Percentiles rank a stretch among this genome's conserved stretches.
phyloP scores from a whole-genome alignment of 2,329 filamentous ascomycete species.

The Pseudogymnoascus sp. region DNA sequence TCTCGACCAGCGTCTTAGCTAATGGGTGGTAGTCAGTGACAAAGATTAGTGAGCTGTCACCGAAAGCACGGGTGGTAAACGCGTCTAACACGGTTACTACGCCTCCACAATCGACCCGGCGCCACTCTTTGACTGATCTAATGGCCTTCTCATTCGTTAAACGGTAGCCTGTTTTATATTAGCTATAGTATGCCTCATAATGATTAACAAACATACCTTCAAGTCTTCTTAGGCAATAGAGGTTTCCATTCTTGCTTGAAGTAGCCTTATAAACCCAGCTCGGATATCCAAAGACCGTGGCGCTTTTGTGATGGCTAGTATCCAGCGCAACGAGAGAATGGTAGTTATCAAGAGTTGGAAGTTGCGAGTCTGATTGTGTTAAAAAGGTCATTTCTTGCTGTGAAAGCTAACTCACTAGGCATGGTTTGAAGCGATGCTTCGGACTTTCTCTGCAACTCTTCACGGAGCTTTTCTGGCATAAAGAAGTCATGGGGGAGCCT shows the following conservation, averaged over 20 bases:
- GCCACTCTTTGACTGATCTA: constrained; percentile 81
- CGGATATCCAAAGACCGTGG: constrained; percentile 74
- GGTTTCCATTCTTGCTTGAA: constrained; percentile 78
- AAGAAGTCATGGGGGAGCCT: constrained; percentile 87
- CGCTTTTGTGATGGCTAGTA: constrained; percentile 70
- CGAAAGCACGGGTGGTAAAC: constrained; percentile 88
- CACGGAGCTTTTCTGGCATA: constrained; percentile 75
- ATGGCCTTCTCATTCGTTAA: constrained; percentile 87
- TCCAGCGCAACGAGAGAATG: constrained; percentile 90
- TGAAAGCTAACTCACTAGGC: constrained; percentile 51
- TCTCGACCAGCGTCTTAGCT: constrained; percentile 81
- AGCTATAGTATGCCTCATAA: background rate
- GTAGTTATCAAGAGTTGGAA: constrained; percentile 79
- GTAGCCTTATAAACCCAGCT: constrained; percentile 96
- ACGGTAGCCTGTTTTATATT: constrained; percentile 56
- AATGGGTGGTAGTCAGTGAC: constrained; percentile 90
- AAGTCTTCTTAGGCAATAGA: constrained; percentile 80
- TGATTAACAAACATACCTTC: constrained; percentile 50
- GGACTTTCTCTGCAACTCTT: constrained; percentile 82
- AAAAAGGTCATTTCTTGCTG: constrained; percentile 9
- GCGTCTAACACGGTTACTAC: constrained; percentile 85
- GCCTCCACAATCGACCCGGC: constrained; percentile 70
- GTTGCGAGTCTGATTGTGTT: constrained; percentile 49
- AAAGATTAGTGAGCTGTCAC: constrained; percentile 89
- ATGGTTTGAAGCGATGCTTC: constrained; percentile 81